Conservation (phyloP, 177 flowering plant species). For the Vitis hybrid region DNA sequence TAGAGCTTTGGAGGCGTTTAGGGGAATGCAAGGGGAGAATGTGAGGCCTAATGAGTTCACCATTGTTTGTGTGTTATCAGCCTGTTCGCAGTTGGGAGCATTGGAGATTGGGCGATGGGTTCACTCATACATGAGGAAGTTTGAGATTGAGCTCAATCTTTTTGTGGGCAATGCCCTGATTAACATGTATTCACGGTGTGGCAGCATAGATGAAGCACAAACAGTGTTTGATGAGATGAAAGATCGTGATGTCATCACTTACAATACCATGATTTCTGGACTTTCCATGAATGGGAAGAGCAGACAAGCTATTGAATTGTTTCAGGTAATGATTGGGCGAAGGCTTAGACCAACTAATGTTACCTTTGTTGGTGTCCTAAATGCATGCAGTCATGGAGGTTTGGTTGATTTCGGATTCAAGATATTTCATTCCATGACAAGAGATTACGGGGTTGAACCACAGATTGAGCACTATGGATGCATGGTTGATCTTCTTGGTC, state of each 20-base stretch:
- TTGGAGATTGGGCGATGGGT: slow-evolving; percentile 47
- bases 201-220: slow-evolving; percentile 36
- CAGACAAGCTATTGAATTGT: slow-evolving; percentile 26
- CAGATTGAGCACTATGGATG: slow-evolving; percentile 38
- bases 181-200: slow-evolving; percentile 42
- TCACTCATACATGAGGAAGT: slow-evolving; percentile 33
- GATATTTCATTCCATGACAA: slow-evolving; percentile 30
- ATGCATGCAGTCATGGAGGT: slow-evolving; percentile 46
- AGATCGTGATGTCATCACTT: slow-evolving; percentile 25
- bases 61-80: slow-evolving; percentile 38
- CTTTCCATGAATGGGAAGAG: slow-evolving; percentile 37
- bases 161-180: slow-evolving; percentile 34
- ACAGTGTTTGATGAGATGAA: slow-evolving; percentile 27
- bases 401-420: slow-evolving; percentile 29
- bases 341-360: slow-evolving; percentile 28
- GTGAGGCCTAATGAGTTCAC: slow-evolving; percentile 44
- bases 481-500: slow-evolving; percentile 41
- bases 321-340: slow-evolving; percentile 19
- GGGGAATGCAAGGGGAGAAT: slow-evolving; percentile 30
- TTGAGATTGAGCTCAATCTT: slow-evolving; percentile 26
- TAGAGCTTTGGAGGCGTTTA: slow-evolving; percentile 31
- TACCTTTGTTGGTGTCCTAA: slow-evolving; percentile 35
- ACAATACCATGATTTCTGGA: slow-evolving; percentile 36
- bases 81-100: slow-evolving; percentile 43
- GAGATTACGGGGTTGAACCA: slow-evolving; percentile 27